Conservation (phyloP, 2,329 filamentous ascomycete genomes). For the Colletotrichum higginsianum region DNA sequence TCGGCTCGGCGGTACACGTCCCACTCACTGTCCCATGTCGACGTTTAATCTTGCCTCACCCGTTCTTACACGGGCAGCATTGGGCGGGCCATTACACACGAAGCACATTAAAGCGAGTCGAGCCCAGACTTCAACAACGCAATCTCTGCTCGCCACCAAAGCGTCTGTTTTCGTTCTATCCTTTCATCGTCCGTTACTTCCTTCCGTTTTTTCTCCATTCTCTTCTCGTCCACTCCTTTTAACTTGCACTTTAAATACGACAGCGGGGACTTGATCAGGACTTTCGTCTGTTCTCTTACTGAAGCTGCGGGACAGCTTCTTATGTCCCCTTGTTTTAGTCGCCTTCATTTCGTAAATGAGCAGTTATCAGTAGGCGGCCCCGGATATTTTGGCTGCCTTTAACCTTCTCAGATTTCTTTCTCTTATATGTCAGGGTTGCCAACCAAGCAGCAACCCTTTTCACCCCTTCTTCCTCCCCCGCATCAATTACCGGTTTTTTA, state of each 20-base stretch:
- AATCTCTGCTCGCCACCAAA: conserved; percentile 33
- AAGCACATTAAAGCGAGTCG: conserved; percentile 52
- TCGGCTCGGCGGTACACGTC: conserved; percentile 23
- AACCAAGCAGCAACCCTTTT: conserved; percentile 36
- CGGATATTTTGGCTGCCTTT: conserved; percentile 42
- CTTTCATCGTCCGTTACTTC: conserved; percentile 44
- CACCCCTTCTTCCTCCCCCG: neutral
- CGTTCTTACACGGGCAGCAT: conserved; percentile 33
- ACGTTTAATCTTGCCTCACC: conserved; percentile 45
- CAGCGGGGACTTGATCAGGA: conserved; percentile 31
- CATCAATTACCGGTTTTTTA: conserved; percentile 27
- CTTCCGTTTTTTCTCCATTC: conserved; percentile 45
- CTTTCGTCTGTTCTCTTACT: conserved; percentile 43
- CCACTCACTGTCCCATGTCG: conserved; percentile 36
- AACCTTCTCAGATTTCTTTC: conserved; percentile 43
- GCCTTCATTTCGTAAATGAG: conserved; percentile 40
- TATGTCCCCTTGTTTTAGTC: conserved; percentile 46
- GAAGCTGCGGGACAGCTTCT: conserved; percentile 58
- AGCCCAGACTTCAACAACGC: conserved; percentile 44
- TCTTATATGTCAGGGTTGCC: conserved; percentile 29
- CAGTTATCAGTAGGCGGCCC: conserved; percentile 45
- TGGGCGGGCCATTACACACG: conserved; percentile 44
- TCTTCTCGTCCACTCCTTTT: conserved; percentile 45
- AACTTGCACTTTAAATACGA: conserved; percentile 42
- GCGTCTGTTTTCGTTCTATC: conserved; percentile 39